A percentile compares a stretch with the other conserved stretches of the same genome.
Evolutionary conservation across 805 yeast species (phyloP).

Genomic region (Candida manassasensis): DNA sequence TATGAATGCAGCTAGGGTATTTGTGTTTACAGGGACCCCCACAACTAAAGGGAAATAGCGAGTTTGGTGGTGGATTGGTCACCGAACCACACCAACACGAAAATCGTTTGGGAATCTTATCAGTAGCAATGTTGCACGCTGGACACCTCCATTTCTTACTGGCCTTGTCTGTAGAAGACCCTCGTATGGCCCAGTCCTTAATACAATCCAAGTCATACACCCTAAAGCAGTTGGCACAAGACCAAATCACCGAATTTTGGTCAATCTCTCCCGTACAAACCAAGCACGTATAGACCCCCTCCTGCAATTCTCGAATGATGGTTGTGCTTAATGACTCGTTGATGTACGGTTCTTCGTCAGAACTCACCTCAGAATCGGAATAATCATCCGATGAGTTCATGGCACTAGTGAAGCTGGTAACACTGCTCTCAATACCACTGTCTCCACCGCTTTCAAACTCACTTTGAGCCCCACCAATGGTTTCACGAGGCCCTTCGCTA

Average conservation of each 20-base stretch:
- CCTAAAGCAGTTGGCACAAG: constrained; percentile 71
- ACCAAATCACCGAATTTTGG: constrained; percentile 64
- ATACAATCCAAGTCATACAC: constrained; percentile 86
- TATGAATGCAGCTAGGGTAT: constrained; percentile 60
- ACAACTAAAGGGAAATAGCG: constrained; percentile 74
- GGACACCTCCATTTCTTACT: constrained; percentile 82
- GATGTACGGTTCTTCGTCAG: constrained; percentile 17
- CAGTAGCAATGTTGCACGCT: constrained; percentile 56
- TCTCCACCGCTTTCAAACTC: not conserved
- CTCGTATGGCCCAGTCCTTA: constrained; percentile 78
- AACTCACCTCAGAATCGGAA: constrained; percentile 2
- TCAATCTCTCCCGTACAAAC: constrained; percentile 85
- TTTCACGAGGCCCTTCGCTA: constrained; percentile 2
- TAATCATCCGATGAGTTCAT: constrained; percentile 4
- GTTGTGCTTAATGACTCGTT: constrained; percentile 32
- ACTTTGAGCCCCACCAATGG: no score
- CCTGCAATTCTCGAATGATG: constrained; percentile 55
- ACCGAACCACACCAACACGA: constrained; percentile 89
- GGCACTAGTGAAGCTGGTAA: not conserved
- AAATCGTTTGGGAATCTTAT: constrained; percentile 49
- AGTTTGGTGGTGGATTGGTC: constrained; percentile 56
- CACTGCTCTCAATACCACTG: not conserved
- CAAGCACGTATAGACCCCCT: constrained; percentile 75
- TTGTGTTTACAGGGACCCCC: constrained; percentile 73
- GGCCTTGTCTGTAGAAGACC: constrained; percentile 54